Base-by-base conservation (phyloP, 495 filamentous ascomycete genomes). In the Trichoderma erinaceum region DNA sequence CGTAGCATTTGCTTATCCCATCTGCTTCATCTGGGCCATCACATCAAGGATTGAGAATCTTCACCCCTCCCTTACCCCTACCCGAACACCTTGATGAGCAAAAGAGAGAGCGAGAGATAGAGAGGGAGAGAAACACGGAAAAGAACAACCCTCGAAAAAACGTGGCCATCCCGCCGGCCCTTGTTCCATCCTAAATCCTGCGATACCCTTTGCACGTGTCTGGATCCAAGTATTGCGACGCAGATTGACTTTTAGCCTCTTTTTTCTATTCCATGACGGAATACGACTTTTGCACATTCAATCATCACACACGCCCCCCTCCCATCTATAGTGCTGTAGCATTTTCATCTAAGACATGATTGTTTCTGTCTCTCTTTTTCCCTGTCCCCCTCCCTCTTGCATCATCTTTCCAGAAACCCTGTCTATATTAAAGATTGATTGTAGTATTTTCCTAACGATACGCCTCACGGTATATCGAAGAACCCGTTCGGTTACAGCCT, bases 151-250 rank as follows among this genome's bases (percentile, higher is more conserved):
- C 43, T 18, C 43, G n/a, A 56, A 56, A 56, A 56, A 56, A 56
- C 50, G 50, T 56, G 50, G 50, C 50, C 50, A 21, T 21, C 44
- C 44, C 44, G 50, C 50, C 29, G 29, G 43, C 43, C 50, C 50
- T 25, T 56, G 50, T 56, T 48, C 50, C 50, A 56, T 56, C 50
- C 50, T 8, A 21, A 38, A 56, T 56, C 50, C 50, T 56, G n/a
- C 50, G 35, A 38, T 7, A 25, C 50, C n/a, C 50, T 56, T 23
- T 16, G 50, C 50, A 56, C 50, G 50, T 56, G 50, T 56, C 50
- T 21, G 16, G 8, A 21, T 25, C 50, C 50, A 56, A 56, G 50
- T n/a, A 6, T 18, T 48, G 13, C 44, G 3, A 15, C 15, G 15
- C 44, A 48, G 29, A 48, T n/a, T 16, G n/a, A 48, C 13, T 15